Evolutionary conservation across 1,139 yeast species (phyloP).

Genomic region (Saccharomyces hybrid): DNA sequence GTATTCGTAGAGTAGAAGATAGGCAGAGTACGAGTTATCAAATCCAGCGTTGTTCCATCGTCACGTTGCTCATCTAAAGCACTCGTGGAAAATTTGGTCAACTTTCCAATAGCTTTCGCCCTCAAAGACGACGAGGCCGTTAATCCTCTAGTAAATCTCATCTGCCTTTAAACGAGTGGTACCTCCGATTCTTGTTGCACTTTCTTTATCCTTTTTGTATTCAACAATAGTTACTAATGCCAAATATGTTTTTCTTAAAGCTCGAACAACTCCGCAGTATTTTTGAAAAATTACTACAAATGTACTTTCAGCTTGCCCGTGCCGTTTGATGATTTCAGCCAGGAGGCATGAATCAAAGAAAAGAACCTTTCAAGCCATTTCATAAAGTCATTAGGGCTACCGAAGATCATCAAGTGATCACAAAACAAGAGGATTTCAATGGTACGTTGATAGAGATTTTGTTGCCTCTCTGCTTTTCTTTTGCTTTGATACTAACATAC

Average conservation of each 20-base stretch:
- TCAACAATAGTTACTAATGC: constrained; percentile 66
- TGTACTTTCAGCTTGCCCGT: background rate
- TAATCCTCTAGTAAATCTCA: constrained; percentile 18
- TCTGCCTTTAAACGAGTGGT: constrained; percentile 3
- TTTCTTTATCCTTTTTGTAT: constrained; percentile 18
- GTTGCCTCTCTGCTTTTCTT: background rate
- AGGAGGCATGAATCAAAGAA: background rate
- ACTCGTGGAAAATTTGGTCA: constrained; percentile 37
- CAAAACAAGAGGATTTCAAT: background rate
- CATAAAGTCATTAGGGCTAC: background rate
- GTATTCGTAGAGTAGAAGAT: constrained; percentile 22
- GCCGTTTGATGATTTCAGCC: background rate
- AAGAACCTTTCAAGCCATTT: background rate
- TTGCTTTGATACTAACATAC: background rate
- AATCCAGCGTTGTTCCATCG: constrained; percentile 12
- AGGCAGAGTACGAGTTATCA: constrained; percentile 24
- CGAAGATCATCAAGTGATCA: background rate
- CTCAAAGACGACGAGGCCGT: constrained; percentile 37
- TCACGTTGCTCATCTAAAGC: constrained; percentile 16
- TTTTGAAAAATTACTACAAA: background rate
- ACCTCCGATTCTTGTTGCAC: background rate
- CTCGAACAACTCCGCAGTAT: background rate
- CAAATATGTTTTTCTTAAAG: background rate
- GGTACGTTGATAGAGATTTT: background rate
- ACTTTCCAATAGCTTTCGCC: constrained; percentile 50